Evolutionary conservation across 441 rosid species (phyloP), one percentile per base, ranked within the genome.

Genomic region (Syzygium malaccense): DNA sequence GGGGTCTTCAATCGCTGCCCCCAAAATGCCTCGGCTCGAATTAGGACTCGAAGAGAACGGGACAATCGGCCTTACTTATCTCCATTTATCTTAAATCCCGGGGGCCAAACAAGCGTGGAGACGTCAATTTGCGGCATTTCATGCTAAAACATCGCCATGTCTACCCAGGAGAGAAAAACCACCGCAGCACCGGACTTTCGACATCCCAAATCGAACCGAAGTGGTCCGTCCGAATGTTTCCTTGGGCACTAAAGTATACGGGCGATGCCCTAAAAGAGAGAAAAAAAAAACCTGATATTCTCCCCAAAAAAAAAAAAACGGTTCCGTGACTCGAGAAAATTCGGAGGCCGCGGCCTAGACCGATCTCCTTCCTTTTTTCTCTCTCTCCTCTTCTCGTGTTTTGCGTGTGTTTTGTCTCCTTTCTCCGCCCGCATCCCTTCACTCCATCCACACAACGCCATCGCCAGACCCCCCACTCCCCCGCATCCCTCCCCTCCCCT

Each of bases 41-140:
- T 66, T 32, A 32, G 25, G 25, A 5, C 9, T 4, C 4, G 1
- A 66, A 66, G 2, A 66, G 8, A 9, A 2, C 1, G 25, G 6
- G 7, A 4, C 2, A 18, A 17, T 32, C 1, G 6, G 4, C 25
- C 25, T 2, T 0, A 1, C 2, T 66, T 4, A 13, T 66, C 25
- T 2, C 45, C 8, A 8, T 66, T 32, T 32, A 7, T 10, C 26
- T 33, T 19, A 33, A 32, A 33, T 68, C 33, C 33, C 3, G 79
- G 48, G 25, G 45, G 8, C 8, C 48, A 68, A 19, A 68, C 26
- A 33, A 9, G 48, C 10, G 14, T 10, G 2, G 1, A 2, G 26
- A 8, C 0, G 0, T 9, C 2, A 1, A 7, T 64, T 30, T 23
- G 23, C 12, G 60, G 60, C 13, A 56, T 23, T 23, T 23, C 9